phyloP scores from a whole-genome alignment of 2,329 filamentous ascomycete genomes.

The Pyrenophora graminea region DNA sequence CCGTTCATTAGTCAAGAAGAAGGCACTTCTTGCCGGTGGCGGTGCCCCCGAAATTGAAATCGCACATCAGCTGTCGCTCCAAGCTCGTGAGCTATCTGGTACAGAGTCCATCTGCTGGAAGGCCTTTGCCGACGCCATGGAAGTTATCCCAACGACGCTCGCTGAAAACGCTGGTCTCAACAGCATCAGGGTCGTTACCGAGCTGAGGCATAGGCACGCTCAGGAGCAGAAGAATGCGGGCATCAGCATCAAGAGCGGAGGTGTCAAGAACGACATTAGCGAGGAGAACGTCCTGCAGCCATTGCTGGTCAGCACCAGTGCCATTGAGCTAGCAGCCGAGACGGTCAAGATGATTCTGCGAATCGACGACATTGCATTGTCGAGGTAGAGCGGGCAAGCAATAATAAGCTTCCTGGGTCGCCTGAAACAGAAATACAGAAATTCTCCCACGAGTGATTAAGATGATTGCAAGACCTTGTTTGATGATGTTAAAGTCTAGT shows the following conservation, averaged over 20 bases:
- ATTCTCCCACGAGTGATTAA: slow-evolving; percentile 20
- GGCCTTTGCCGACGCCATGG: slow-evolving; percentile 95
- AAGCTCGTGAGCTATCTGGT: slow-evolving; percentile 80
- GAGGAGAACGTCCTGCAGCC: slow-evolving; percentile 98
- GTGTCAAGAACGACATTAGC: slow-evolving; percentile 94
- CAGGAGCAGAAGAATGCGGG: slow-evolving; percentile 94
- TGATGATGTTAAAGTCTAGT: slow-evolving; percentile 1
- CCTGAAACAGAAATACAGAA: slow-evolving; percentile 5
- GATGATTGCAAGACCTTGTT: slow-evolving; percentile 10
- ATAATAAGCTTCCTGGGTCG: background rate
- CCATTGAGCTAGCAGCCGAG: slow-evolving; percentile 94
- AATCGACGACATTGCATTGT: slow-evolving; percentile 68
- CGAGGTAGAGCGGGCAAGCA: slow-evolving; percentile 32
- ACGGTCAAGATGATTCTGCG: slow-evolving; percentile 93
- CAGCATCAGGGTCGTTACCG: slow-evolving; percentile 98
- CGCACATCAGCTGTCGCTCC: slow-evolving; percentile 80
- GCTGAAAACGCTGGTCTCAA: slow-evolving; percentile 98
- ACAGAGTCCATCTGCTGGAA: slow-evolving; percentile 99
- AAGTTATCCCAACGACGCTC: slow-evolving; percentile 93
- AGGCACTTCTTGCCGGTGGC: slow-evolving; percentile 95
- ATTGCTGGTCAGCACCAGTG: slow-evolving; percentile 92
- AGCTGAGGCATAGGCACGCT: slow-evolving; percentile 90
- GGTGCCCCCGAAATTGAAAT: slow-evolving; percentile 97
- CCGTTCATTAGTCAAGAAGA: slow-evolving; percentile 97
- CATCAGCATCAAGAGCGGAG: slow-evolving; percentile 96